Conservation (phyloP, 1,139 yeast species). For the Suhomyces choctaworum region DNA sequence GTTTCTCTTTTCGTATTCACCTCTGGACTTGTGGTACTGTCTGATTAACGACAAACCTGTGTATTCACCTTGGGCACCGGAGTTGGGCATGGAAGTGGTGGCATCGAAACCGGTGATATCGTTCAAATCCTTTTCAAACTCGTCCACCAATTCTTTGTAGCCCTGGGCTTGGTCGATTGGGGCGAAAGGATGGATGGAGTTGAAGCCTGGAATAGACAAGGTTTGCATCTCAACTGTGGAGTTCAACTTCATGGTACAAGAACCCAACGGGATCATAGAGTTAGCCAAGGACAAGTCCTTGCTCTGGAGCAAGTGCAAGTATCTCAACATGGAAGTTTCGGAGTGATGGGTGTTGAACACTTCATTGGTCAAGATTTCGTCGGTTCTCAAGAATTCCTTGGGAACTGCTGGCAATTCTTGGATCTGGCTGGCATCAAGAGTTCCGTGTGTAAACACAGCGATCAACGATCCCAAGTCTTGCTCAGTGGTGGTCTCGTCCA, state of each 20-base stretch:
- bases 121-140: slow-evolving; percentile 81
- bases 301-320: slow-evolving; percentile 79
- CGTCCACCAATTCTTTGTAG: slow-evolving; percentile 69
- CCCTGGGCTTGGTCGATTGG: slow-evolving; percentile 88
- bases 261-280: slow-evolving; percentile 96
- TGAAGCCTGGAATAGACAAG: slow-evolving; percentile 91
- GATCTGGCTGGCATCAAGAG: slow-evolving; percentile 20
- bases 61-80: slow-evolving; percentile 98
- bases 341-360: slow-evolving; percentile 89
- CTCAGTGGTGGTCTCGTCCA: slow-evolving; percentile 81
- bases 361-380: slow-evolving; percentile 63
- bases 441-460: slow-evolving; percentile 53
- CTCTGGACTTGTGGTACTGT: slow-evolving; percentile 70
- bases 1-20: slow-evolving; percentile 68
- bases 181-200: slow-evolving; percentile 86
- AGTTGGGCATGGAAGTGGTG: slow-evolving; percentile 91
- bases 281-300: slow-evolving; percentile 92
- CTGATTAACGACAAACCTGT: slow-evolving; percentile 88
- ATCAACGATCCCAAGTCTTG: slow-evolving; percentile 61
- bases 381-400: slow-evolving; percentile 56
- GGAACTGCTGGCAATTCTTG: slow-evolving; percentile 55
- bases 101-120: slow-evolving; percentile 95
- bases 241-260: slow-evolving; percentile 96
- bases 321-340: slow-evolving; percentile 92
- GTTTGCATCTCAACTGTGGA: slow-evolving; percentile 95